Conservation (phyloP, 768 basidiomycete species). For the Cystoderma amianthinum region DNA sequence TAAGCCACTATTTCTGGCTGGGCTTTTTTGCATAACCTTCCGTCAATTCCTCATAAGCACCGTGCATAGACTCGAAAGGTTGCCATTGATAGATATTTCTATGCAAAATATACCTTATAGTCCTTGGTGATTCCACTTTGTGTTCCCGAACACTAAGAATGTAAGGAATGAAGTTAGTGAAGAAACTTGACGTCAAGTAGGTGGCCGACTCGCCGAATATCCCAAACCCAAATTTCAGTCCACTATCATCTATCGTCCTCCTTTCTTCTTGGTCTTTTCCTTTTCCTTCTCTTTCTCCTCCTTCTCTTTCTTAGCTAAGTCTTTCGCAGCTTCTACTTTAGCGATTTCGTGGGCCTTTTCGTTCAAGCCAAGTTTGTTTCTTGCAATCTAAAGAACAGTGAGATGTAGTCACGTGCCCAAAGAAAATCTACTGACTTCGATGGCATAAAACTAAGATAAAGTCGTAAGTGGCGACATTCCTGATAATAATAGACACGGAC, state of each 20-base stretch:
- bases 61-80: no score
- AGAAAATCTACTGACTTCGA: slow-evolving; percentile 50
- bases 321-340: slow-evolving; percentile 62
- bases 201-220: no score
- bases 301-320: slow-evolving; percentile 51
- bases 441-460: slow-evolving; percentile 72
- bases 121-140: no score
- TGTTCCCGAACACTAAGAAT: no score
- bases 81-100: no score
- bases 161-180: no score
- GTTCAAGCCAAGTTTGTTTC: slow-evolving; percentile 89
- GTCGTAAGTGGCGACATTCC: neutral
- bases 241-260: slow-evolving; percentile 9
- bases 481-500: slow-evolving; percentile 21
- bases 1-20: no score
- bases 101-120: no score
- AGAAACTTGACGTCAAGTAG: no score
- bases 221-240: no score
- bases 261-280: slow-evolving; percentile 22
- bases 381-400: slow-evolving; percentile 57
- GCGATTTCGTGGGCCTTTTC: slow-evolving; percentile 79
- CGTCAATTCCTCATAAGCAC: no score
- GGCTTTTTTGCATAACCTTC: no score
- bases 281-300: slow-evolving; percentile 19
- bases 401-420: neutral